Base-by-base conservation (phyloP, 441 rosid genomes). In the Gossypium trilobum region DNA sequence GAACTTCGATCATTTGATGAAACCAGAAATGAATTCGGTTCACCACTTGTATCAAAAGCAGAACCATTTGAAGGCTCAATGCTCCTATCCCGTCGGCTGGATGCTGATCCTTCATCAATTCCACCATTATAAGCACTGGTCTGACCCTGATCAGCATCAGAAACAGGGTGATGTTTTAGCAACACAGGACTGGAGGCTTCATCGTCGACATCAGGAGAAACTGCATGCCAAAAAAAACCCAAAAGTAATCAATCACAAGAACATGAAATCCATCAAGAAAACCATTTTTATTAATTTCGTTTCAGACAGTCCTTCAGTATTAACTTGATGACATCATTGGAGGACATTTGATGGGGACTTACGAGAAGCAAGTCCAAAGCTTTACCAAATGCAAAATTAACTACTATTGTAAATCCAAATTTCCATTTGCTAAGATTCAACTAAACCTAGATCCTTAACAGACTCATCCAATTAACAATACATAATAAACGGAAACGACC, bases 1-100 rank as follows among this genome's bases (percentile, higher is more conserved):
- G 90, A 68, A 27, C 14, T 59, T 78, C 79, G 88, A 77, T 73
- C 75, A 42, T n/a, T 68, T 56, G 78, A 73, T 8, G 77, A 68
- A 62, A 75, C 22, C 4, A 57, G 73, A 42, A 85, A 60, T 8
- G 73, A 58, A 8, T 63, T 83, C 50, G 39, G 72, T 50, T 60
- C 59, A 58, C 71, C 76, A 68, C 56, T 56, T 51, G 70, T 72
- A 63, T 78, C 75, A 25, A 73, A 74, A 27, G 59, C 62, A 7
- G 81, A 73, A 76, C 71, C 70, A 67, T 48, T 68, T 14, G 76
- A 36, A 22, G 57, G 22, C 74, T 72, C 81, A 44, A 65, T 19
- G 29, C 59, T 44, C 7, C 57, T 69, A 27, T 0, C 74, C 50
- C 22, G 36, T 19, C 50, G 63, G 4, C 22, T 17, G 5, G 68